A percentile compares a stretch with the other conserved stretches of the same genome.
These are phyloP conservation scores for Dorcoceras hygrometricum DNA, from an alignment of 257 asterid species.

Conservation along the genomic window DNA sequence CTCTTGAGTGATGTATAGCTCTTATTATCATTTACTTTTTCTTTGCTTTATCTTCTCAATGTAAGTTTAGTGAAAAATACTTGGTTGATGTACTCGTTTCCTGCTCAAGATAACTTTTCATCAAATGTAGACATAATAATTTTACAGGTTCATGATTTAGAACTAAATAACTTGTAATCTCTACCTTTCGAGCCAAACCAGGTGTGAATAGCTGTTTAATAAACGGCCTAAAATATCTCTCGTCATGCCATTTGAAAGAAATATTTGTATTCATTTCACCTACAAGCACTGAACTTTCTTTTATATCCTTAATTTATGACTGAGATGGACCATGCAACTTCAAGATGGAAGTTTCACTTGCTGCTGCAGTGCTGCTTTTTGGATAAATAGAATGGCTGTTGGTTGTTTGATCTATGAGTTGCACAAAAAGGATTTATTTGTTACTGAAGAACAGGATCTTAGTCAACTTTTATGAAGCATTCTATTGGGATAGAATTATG, in stretches of 20 bases:
- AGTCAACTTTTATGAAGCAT: slow-evolving; percentile 3
- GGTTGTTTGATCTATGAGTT: slow-evolving; percentile 11
- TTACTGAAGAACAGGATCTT: slow-evolving; percentile 2
- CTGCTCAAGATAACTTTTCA: not conserved
- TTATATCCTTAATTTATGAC: not conserved
- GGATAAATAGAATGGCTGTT: slow-evolving; percentile 20
- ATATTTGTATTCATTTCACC: slow-evolving; percentile 5
- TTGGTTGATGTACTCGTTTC: not conserved
- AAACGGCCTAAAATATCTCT: slow-evolving; percentile 2
- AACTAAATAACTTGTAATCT: slow-evolving; percentile 5
- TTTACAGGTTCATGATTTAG: not conserved
- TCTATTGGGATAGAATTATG: slow-evolving; percentile 10
- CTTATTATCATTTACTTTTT: not conserved
- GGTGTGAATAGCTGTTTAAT: not conserved
- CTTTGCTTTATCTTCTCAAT: not conserved
- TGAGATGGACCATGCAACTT: not conserved
- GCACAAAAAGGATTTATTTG: slow-evolving; percentile 5
- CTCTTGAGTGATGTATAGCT: not conserved
- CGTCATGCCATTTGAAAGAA: not conserved
- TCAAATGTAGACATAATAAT: slow-evolving; percentile 10
- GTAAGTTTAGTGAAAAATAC: not conserved
- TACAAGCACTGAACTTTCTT: not conserved
- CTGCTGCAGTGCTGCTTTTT: not conserved
- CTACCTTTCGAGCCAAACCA: slow-evolving; percentile 16
- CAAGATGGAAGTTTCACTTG: slow-evolving; percentile 6